phyloP scores from a whole-genome alignment of 148 eudicot species.

The Heliosperma pusillum region DNA sequence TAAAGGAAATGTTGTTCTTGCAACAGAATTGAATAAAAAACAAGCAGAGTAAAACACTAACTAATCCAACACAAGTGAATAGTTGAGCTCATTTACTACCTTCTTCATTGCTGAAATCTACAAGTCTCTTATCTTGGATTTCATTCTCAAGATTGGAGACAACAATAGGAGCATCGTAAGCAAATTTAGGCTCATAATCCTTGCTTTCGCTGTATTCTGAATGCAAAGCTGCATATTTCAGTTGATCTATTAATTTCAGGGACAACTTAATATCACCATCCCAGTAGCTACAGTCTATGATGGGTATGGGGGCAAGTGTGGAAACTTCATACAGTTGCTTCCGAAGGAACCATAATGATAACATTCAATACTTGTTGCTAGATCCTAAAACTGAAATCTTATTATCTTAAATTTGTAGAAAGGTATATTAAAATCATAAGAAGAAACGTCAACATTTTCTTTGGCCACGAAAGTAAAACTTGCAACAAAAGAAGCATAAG shows the following conservation, averaged over 20 bases:
- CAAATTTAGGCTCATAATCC: neutral
- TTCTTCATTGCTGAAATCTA: neutral
- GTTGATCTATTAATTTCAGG: neutral
- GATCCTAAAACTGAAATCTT: neutral
- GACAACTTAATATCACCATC: neutral
- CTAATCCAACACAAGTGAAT: neutral
- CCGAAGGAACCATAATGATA: neutral
- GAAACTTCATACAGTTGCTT: neutral
- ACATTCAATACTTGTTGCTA: neutral
- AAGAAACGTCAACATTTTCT: neutral
- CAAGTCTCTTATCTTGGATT: constrained; percentile 1
- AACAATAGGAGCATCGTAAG: neutral
- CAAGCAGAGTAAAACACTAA: neutral
- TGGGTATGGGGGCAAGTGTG: neutral
- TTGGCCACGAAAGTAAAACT: neutral
- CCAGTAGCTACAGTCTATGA: neutral
- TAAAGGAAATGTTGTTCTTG: neutral
- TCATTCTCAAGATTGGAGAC: neutral
- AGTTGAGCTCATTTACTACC: constrained; percentile 10
- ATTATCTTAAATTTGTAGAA: neutral
- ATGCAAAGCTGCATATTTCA: constrained; percentile 2
- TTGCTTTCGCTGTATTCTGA: constrained; percentile 1
- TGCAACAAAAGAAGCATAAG: neutral
- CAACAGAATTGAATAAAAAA: neutral
- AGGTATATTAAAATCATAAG: neutral